Base-by-base conservation (phyloP, 108 stramenopile genomes). In the Nitzschia sp. region DNA sequence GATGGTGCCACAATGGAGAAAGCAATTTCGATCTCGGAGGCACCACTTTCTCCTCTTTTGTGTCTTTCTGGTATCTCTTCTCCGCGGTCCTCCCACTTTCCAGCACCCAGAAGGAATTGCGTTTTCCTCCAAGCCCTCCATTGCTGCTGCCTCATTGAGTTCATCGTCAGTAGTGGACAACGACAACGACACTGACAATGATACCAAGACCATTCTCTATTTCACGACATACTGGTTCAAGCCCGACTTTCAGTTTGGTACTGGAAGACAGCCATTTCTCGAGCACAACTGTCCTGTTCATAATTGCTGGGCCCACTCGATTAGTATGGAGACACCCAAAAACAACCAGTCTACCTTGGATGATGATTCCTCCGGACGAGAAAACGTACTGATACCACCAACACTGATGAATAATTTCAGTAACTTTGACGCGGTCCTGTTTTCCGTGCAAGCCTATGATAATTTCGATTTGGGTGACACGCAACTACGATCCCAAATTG, bases 231-330 rank as follows among this genome's bases (percentile, higher is more conserved):
- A 65, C 30, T 65, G 64, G 64, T 11, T 19, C 30, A 9, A 52
- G 2, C 3, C 22, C n/a, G 48, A 32, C 48, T 65, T 65, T 65
- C 64, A 65, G 34, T 65, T 65, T 31, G 64, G 64, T 2, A 52
- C 27, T 44, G 64, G 64, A 1, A 2, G 33, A 6, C n/a, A 65
- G 11, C 64, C 64, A 26, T 65, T 65, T 41, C 27, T 65, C 16
- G 32, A 35, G 11, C 52, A 65, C 44, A 25, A 53, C 15, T 65
- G 64, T 53, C 64, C 64, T 1, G 48, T 65, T 13, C 16, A 65
- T 23, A 53, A 50, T 50, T 65, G 64, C 9, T 41, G 55, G 55
- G 21, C 27, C 13, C 55, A 56, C 3, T 62, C 60, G 6, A 26
- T 31, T 25, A n/a, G n/a, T n/a, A 23, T 16, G 6, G 50, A 19